Evolutionary conservation across 805 yeast genomes (phyloP), one percentile per base, ranked within the genome.

Genomic region (Saturnispora hagleri): DNA sequence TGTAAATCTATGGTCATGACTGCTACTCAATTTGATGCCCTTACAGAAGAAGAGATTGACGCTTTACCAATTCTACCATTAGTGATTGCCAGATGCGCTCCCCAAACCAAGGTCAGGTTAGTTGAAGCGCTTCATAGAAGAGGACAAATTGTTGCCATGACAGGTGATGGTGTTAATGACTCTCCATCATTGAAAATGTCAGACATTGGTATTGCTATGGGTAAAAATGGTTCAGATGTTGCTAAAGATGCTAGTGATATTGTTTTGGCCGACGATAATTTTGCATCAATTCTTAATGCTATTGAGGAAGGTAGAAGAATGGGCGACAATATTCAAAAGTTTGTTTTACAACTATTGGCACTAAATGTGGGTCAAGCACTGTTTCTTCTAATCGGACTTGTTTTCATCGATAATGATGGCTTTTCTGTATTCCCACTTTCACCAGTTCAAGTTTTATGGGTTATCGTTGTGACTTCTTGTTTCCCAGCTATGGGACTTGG

Each of bases 401-500:
- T 81, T 2, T 86, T 86, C 65, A 76, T 77, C 55, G 93, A 84
- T 61, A 58, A 67, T 0, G 69, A 76, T 38, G 82, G 79, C 2
- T 73, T 72, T 52, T 86, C 95, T 4, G 96, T 89, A 5, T 88
- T 88, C 71, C 90, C 91, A 47, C 73, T 86, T 53, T 77, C 88
- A 54, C 90, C 91, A 7, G 87, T 85, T 54, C 89, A 85, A 67
- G 89, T 83, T 6, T 70, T 85, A 58, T 85, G 90, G 90, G 79
- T 85, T 59, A 77, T 85, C 60, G 88, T 85, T 62, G 78, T 83
- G 41, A 84, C 91, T 1, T 82, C 89, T 1, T 82, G 89, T 58
- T 83, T 84, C 73, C 91, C 91, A 41, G 90, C 90, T 17, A 84
- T 85, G 87, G 90, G 91, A 27, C 75, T 84, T 50, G 89, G 89